These are phyloP conservation scores for Cladorrhinum sp. DNA, from an alignment of 2,329 filamentous ascomycete species.

Conservation along the genomic window DNA sequence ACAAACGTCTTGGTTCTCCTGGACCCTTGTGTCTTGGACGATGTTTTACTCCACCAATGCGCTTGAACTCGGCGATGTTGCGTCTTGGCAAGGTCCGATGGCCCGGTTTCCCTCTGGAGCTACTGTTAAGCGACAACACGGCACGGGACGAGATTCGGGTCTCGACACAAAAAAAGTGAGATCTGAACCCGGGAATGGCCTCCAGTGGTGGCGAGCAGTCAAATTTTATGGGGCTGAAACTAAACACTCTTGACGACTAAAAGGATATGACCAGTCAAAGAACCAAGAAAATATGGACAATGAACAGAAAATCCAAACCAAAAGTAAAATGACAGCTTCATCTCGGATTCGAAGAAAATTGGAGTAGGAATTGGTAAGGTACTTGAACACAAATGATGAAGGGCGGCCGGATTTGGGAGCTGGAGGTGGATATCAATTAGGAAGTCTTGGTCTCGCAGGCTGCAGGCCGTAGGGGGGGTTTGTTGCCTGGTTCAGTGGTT, in stretches of 20 bases:
- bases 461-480: no score
- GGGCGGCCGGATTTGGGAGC: no score
- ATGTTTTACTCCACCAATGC: constrained; percentile 14
- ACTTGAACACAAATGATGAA: no score
- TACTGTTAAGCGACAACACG: neutral
- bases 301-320: neutral
- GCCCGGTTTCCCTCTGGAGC: constrained; percentile 6
- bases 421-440: no score
- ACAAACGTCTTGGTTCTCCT: neutral
- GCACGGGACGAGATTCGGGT: neutral
- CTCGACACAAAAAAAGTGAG: no score
- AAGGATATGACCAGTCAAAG: neutral
- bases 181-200: neutral
- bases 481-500: no score
- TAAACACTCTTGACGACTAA: no score
- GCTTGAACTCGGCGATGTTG: constrained; percentile 4
- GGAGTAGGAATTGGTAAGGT: no score
- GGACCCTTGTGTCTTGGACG: neutral
- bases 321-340: neutral
- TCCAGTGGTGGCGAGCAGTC: neutral
- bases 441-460: no score
- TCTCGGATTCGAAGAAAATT: no score
- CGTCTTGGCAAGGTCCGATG: constrained; percentile 3
- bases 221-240: no score
- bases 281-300: neutral